Base-by-base conservation (phyloP, 768 basidiomycete genomes). In the Trametopsis cervina region DNA sequence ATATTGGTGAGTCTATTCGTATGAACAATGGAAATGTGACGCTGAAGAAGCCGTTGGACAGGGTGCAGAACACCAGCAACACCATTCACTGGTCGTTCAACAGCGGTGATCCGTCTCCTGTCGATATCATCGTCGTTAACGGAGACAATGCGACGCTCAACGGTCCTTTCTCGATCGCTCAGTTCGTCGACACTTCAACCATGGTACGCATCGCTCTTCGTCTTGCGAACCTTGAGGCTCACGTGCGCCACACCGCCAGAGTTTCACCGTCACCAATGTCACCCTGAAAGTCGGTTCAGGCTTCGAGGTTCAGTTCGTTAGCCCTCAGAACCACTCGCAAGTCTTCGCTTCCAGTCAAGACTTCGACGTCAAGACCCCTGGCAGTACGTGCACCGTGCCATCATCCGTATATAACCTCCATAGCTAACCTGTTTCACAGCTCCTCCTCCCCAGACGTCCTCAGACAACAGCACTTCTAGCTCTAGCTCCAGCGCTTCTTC, bases 291-390 rank as follows among this genome's bases (percentile, higher is more conserved):
- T 40, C 17, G 66, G 55, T 4, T 42, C 49, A 22, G 55, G 55
- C 39, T 72, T 69, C 55, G 50, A 54, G 42, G 65, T 72, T 40
- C 55, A 57, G 45, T 71, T 71, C 50, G 58, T 67, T 38, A 67
- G 65, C 56, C 56, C 63, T 15, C 40, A 44, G 18, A 67, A 71
- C 55, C 5, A n/a, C 15, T 53, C 55, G 10, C 53, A 69, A 24
- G 51, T 70, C 25, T 61, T 58, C 48, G 70, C 69, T 1, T 55
- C 51, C 24, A 66, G 64, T 54, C 23, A 57, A 17, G 27, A 52
- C 4, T 72, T 72, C 54, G 55, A 59, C 25, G 66, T 72, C 17
- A 64, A 59, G 54, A 54, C 67, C n/a, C 40, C 59, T 9, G 69
- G 69, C 40, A 69, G 69, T 71, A 52, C 47, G 69, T 62, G 22